Percentiles rank a stretch among this genome's conserved stretches.
Evolutionary conservation across 208 protist genomes (phyloP).

Genomic region (Leishmania tropica): DNA sequence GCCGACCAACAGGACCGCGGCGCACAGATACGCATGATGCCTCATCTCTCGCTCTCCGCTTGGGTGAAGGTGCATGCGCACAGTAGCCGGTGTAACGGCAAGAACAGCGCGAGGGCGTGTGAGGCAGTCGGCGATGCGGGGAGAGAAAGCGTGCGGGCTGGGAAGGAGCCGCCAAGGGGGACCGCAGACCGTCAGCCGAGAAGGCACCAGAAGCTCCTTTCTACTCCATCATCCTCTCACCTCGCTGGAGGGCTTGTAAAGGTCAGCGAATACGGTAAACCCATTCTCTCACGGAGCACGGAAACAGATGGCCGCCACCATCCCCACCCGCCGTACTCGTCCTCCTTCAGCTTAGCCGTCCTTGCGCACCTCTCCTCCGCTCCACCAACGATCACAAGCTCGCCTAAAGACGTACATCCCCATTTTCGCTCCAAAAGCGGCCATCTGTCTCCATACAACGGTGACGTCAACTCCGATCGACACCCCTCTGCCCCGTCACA

Average conservation of each 20-base stretch:
- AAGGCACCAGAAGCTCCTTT: not conserved
- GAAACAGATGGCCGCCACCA: not conserved
- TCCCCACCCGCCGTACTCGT: too few species aligned
- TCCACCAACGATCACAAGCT: not conserved
- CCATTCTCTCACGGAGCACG: not conserved
- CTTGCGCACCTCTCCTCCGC: not conserved
- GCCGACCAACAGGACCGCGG: not conserved
- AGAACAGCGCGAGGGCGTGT: not conserved
- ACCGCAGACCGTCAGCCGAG: not conserved
- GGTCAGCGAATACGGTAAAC: too few species aligned
- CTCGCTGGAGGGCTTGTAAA: not conserved
- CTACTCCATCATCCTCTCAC: not conserved
- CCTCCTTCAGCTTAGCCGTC: not conserved
- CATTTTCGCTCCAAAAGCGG: not conserved
- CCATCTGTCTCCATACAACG: not conserved
- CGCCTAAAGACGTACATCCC: not conserved
- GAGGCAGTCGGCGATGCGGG: not conserved
- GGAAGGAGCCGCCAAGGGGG: not conserved
- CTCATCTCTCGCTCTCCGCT: not conserved
- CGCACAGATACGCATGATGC: not conserved
- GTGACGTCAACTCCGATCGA: not conserved
- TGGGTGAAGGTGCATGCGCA: not conserved
- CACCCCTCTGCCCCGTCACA: too few species aligned
- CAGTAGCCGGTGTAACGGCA: not conserved
- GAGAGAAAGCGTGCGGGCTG: not conserved